A percentile compares a stretch with the other conserved stretches of the same genome.
phyloP scores from a whole-genome alignment of 441 rosid genomes.

The Brassica balearica region DNA sequence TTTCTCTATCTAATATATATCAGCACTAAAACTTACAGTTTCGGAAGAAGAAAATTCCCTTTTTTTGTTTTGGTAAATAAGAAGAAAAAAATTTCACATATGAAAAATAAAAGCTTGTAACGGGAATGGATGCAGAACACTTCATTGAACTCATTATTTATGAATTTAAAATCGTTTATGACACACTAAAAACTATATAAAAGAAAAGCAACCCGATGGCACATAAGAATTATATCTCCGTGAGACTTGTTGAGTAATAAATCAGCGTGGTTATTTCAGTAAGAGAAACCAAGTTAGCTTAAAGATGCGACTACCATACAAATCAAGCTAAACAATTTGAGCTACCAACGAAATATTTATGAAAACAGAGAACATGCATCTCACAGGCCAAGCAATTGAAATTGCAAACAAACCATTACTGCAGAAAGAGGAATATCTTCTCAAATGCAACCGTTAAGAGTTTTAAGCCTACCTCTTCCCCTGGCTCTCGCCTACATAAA shows the following conservation, averaged over 20 bases:
- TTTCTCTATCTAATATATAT: not conserved
- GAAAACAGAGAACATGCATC: not conserved
- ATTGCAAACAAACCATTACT: too few species aligned
- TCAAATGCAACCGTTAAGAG: not conserved
- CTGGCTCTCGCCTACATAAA: too few species aligned
- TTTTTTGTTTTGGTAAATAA: too few species aligned
- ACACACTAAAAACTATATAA: not conserved
- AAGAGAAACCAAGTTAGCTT: not conserved
- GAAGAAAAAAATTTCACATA: constrained; percentile 50
- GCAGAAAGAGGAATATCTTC: not conserved
- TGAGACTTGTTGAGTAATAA: not conserved
- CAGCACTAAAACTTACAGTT: not conserved
- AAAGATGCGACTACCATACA: not conserved
- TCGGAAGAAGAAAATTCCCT: constrained; percentile 16
- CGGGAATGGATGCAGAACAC: constrained; percentile 62
- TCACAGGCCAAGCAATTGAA: not conserved
- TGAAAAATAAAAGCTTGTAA: constrained; percentile 86
- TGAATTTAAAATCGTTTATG: constrained; percentile 53
- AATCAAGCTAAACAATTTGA: not conserved
- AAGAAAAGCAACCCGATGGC: not conserved
- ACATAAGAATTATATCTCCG: not conserved
- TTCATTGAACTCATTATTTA: constrained; percentile 84
- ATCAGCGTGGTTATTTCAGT: not conserved
- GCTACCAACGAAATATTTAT: not conserved
- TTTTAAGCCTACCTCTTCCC: not conserved